Evolutionary conservation across 805 yeast species (phyloP), one percentile per base, ranked within the genome.

Genomic region (Starmerella powellii): DNA sequence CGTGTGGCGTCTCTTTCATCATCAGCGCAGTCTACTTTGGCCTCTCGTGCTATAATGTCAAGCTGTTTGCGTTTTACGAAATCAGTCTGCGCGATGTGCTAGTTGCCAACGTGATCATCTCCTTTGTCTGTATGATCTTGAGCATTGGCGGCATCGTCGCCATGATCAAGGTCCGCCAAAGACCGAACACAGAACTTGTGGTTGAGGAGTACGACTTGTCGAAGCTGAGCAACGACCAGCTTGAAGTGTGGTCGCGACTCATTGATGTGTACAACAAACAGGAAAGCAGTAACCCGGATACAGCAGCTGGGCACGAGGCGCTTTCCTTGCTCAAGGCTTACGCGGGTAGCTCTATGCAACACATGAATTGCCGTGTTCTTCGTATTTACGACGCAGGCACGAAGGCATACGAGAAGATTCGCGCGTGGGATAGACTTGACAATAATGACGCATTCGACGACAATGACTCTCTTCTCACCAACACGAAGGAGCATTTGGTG

Each of bases 341-440:
- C 40, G 44, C 53, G 4, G 38, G 36, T 13, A 54, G 60, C 15
- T 48, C 55, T 3, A 52, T 58, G 45, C 46, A 38, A 3, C 46
- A 47, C 16, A 52, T 61, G 56, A 40, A 46, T 11, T 58, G 63
- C 47, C 41, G 47, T 26, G 63, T 61, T 4, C 45, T 61, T 16
- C 52, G 65, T 8, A 60, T 61, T 1, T 61, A 49, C 40, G 58
- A 55, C 37, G 55, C 53, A 4, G 49, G 51, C 11, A 21, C 40
- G 2, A 42, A 44, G 35, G 45, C 56, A 2, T 56, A 57, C 20
- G 61, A 59, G 31, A 47, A 46, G 38, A 54, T 56, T 29, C 41
- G 53, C 17, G 62, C 60, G 5, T 58, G 63, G 63, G 49, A 52
- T 20, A 43, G 46, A 19, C 54, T 61, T n/a, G 65, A 61, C 30